phyloP scores from a whole-genome alignment of 495 filamentous ascomycete species.

The Aspergillus wentii region DNA sequence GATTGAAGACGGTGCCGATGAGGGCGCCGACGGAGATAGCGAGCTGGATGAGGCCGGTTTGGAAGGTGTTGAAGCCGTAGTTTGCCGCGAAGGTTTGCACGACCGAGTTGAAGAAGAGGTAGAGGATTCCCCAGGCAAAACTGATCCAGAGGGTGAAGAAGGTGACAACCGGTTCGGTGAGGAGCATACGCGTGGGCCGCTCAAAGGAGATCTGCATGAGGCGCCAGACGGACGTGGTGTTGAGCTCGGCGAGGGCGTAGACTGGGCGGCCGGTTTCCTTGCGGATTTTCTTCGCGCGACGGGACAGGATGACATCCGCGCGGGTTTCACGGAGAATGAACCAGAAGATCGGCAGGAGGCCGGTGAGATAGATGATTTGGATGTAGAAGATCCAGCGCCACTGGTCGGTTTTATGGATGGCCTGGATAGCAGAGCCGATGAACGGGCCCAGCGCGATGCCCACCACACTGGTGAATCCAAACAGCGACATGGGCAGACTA shows the following conservation, averaged over 20 bases:
- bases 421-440: constrained; percentile 34
- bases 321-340: constrained; percentile 41
- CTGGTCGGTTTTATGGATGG: constrained; percentile 27
- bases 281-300: constrained; percentile 58
- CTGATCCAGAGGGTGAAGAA: constrained; percentile 49
- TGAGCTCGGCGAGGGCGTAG: constrained; percentile 31
- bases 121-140: constrained; percentile 50
- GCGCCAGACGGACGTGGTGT: constrained; percentile 14
- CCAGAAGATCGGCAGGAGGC: constrained; percentile 36
- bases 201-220: constrained; percentile 31
- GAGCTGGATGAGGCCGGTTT: constrained; percentile 34
- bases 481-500: constrained; percentile 40
- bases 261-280: constrained; percentile 48
- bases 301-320: constrained; percentile 48
- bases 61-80: constrained; percentile 29
- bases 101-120: constrained; percentile 39
- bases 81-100: constrained; percentile 33
- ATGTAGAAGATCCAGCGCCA: constrained; percentile 53
- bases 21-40: constrained; percentile 38
- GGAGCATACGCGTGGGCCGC: constrained; percentile 44
- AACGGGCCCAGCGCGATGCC: constrained; percentile 48
- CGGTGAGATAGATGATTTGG: constrained; percentile 46
- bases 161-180: constrained; percentile 49
- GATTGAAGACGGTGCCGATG: constrained; percentile 38
- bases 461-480: constrained; percentile 36